Evolutionary conservation across 2,329 filamentous ascomycete species (phyloP).

Genomic region (Ophiostoma triangulosporum): DNA sequence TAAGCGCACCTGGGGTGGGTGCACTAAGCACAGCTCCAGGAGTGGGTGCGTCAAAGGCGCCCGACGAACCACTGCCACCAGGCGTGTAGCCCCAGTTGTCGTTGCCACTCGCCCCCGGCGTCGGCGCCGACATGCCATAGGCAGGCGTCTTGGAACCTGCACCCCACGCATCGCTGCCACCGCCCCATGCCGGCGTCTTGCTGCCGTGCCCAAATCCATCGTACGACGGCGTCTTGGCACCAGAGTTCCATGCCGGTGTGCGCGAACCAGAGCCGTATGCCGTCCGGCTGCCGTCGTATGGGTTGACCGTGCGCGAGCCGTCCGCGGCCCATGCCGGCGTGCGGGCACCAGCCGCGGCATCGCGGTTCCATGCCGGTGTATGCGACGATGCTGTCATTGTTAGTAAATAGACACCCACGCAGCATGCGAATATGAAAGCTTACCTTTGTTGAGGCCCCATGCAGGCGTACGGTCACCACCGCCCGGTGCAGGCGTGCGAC

Average conservation of each 20-base stretch:
- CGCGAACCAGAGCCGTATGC: slow-evolving; percentile 62
- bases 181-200: slow-evolving; percentile 51
- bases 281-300: slow-evolving; percentile 61
- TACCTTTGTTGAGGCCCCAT: slow-evolving; percentile 54
- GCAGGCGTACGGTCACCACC: slow-evolving; percentile 58
- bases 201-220: slow-evolving; percentile 53
- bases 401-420: too few species aligned
- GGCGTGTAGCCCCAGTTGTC: slow-evolving; percentile 14
- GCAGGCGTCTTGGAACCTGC: slow-evolving; percentile 63
- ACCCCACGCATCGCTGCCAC: slow-evolving; percentile 14
- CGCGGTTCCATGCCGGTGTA: slow-evolving; percentile 49
- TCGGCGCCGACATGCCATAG: slow-evolving; percentile 48
- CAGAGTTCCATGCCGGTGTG: slow-evolving; percentile 67
- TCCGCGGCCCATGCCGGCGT: slow-evolving; percentile 56
- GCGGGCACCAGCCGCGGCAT: slow-evolving; percentile 40
- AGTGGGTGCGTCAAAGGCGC: slow-evolving; percentile 55
- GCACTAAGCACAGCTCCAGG: slow-evolving; percentile 45
- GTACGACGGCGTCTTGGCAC: slow-evolving; percentile 55
- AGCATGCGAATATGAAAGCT: too few species aligned
- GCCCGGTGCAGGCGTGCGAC: slow-evolving; percentile 54
- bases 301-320: slow-evolving; percentile 53
- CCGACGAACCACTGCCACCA: background rate
- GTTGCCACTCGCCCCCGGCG: slow-evolving; percentile 33
- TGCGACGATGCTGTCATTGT: slow-evolving; percentile 38
- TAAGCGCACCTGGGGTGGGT: slow-evolving; percentile 47